Percentiles rank a stretch among this genome's conserved stretches.
These are phyloP conservation scores for Botrytis cinerea DNA, from an alignment of 2,329 filamentous ascomycete genomes.

Conservation along the genomic window DNA sequence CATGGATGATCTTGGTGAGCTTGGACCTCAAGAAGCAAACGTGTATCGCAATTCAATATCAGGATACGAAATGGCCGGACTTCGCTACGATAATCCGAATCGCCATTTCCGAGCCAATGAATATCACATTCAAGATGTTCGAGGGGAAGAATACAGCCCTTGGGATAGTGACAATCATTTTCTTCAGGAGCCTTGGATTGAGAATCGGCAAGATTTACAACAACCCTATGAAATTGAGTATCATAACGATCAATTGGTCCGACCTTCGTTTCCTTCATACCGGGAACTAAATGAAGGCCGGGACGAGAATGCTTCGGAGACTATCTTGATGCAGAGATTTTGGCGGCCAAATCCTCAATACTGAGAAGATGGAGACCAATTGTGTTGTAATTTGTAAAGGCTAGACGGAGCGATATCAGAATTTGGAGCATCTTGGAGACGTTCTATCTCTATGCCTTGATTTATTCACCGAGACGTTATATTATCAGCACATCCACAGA, in stretches of 20 bases:
- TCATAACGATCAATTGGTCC: neutral
- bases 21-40: neutral
- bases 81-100: neutral
- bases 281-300: neutral
- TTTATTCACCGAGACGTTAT: neutral
- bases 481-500: neutral
- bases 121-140: neutral
- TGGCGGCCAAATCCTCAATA: constrained; percentile 31
- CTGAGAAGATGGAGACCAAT: constrained; percentile 13
- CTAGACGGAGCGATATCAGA: neutral
- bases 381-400: neutral
- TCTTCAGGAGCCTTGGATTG: neutral
- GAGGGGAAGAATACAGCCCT: neutral
- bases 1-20: neutral
- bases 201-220: neutral
- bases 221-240: neutral
- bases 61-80: neutral
- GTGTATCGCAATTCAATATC: neutral
- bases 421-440: neutral
- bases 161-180: neutral
- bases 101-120: neutral
- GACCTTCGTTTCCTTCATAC: neutral
- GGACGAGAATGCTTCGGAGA: constrained; percentile 4
- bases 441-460: neutral
- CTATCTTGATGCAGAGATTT: constrained; percentile 24